phyloP scores from a whole-genome alignment of 441 rosid species.

The Raphanus hybrid region DNA sequence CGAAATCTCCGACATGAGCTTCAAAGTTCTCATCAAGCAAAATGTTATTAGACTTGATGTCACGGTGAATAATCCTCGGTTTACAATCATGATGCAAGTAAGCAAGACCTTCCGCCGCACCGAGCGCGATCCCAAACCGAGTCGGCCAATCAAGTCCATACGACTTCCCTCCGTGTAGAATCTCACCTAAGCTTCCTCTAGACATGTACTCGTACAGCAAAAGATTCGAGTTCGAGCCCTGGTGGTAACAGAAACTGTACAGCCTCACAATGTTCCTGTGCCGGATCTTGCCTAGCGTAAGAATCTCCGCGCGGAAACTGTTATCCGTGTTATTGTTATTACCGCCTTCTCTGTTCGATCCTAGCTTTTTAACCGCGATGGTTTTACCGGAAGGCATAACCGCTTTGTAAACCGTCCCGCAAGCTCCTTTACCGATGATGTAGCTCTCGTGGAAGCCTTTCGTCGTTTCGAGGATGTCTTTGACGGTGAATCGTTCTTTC shows the following conservation, averaged over 20 bases:
- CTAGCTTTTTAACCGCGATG: constrained; percentile 80
- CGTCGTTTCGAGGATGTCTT: constrained; percentile 80
- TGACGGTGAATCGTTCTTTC: constrained; percentile 79
- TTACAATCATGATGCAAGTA: constrained; percentile 96
- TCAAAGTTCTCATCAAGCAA: constrained; percentile 84
- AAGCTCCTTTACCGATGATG: constrained; percentile 85
- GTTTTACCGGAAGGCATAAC: constrained; percentile 76
- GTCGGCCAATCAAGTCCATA: constrained; percentile 82
- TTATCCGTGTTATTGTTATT: constrained; percentile 65
- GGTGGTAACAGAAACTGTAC: constrained; percentile 85
- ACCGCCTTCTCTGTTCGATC: constrained; percentile 80
- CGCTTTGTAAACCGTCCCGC: constrained; percentile 93
- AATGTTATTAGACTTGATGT: constrained; percentile 92
- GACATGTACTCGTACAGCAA: constrained; percentile 92
- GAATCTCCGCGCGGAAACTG: constrained; percentile 92
- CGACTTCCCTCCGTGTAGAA: constrained; percentile 68
- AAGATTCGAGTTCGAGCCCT: constrained; percentile 81
- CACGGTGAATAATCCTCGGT: constrained; percentile 92
- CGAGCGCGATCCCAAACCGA: constrained; percentile 83
- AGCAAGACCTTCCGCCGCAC: constrained; percentile 98
- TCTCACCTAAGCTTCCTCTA: constrained; percentile 88
- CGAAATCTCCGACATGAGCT: constrained; percentile 99
- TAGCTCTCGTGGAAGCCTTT: constrained; percentile 79
- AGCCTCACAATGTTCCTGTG: constrained; percentile 97
- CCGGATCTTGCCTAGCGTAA: constrained; percentile 88